Percentiles rank a stretch among this genome's conserved stretches.
Evolutionary conservation across 441 rosid species (phyloP).

Genomic region (Jatropha podagrica): DNA sequence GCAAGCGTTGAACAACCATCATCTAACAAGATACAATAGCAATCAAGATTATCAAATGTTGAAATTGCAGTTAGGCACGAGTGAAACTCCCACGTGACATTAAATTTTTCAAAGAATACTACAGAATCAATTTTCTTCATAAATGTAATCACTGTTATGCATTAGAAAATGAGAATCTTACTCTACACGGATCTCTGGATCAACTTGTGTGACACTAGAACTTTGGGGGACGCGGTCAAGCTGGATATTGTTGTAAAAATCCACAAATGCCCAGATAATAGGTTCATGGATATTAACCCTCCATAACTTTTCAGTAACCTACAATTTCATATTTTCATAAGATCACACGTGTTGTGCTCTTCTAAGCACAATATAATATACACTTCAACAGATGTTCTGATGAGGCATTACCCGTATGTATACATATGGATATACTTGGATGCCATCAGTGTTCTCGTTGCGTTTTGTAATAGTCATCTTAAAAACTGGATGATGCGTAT

Average conservation of each 20-base stretch:
- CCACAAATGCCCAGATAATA: conserved; percentile 88
- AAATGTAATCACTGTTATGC: background rate
- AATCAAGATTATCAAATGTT: background rate
- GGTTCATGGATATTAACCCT: conserved; percentile 97
- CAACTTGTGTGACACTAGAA: conserved; percentile 78
- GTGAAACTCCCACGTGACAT: background rate
- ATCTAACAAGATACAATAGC: background rate
- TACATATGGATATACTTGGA: conserved; percentile 84
- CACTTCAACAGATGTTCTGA: background rate
- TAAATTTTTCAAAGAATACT: background rate
- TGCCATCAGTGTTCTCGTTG: conserved; percentile 78
- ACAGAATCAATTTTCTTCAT: background rate
- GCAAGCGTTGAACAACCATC: background rate
- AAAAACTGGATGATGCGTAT: conserved; percentile 84
- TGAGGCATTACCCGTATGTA: conserved; percentile 80
- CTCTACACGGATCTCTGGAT: conserved; percentile 96
- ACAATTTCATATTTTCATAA: conserved; percentile 24
- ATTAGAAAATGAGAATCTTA: conserved; percentile 42
- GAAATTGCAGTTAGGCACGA: background rate
- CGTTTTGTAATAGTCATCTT: conserved; percentile 87
- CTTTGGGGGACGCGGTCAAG: conserved; percentile 76
- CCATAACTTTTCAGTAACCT: conserved; percentile 94
- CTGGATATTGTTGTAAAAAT: conserved; percentile 84
- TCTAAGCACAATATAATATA: conserved; percentile 17
- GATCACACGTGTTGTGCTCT: conserved; percentile 18